Evolutionary conservation across 129 eudicot genomes (phyloP), one percentile per base, ranked within the genome.

Genomic region (Tagetes erecta): DNA sequence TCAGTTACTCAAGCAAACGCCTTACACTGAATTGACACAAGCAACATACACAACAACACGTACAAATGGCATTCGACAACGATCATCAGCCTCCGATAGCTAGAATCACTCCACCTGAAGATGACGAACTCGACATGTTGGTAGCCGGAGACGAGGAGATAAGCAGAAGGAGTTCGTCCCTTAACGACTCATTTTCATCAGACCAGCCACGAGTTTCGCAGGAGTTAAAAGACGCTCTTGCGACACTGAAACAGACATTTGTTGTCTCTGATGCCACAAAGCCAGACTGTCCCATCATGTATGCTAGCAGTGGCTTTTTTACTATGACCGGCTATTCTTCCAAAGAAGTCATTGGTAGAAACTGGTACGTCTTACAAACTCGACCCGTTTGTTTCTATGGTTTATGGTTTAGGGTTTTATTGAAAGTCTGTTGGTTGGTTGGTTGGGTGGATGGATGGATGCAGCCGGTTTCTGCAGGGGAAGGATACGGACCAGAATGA

Each of bases 381-480:
- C 27, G 27, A 20, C 27, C 27, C 27, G 27, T 20, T 20, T 20
- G 27, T 20, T 20, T 20, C 27, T 20, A 20, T 20, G 27, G 27
- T 20, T 20, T 20, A 20, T 20, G 27, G 27, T 20, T 20, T 20
- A 20, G 27, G 27, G 27, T 20, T 20, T 20, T 20, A 20, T 20
- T 20, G 27, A 20, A 20, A 20, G 27, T 20, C 27, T 20, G 27
- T 20, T 20, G 27, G 27, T 20, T 20, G 27, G 27, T 20, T 20
- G 27, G 27, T 20, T 20, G 27, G 27, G 27, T 20, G 27, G 27
- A 20, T 20, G 27, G 27, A 14, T 62, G 20, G 78, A 68, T 83
- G 84, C 90, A 95, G 99, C 77, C 99, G 99, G 46, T 95, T 95
- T 84, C 81, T 95, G 35, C 99, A 95, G 85, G 99, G 99, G 42